A percentile compares a stretch with the other conserved stretches of the same genome.
Evolutionary conservation across 1,139 yeast genomes (phyloP).

Genomic region (Maudiozyma humilis): DNA sequence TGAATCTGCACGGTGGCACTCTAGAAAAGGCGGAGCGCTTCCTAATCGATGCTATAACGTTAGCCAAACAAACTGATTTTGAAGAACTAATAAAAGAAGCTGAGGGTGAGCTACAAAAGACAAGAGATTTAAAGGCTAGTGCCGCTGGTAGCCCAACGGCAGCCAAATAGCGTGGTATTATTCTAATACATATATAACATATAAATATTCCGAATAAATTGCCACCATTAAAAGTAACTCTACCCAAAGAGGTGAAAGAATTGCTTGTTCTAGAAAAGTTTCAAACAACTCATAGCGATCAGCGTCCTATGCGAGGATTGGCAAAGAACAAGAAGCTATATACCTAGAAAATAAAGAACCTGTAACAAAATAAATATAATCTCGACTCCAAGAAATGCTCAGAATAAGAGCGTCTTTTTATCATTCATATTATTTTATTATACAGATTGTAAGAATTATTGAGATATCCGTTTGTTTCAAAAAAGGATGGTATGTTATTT

Average conservation of each 20-base stretch:
- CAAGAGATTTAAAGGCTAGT: conserved; percentile 14
- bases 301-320: too few species aligned
- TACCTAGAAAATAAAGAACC: too few species aligned
- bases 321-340: too few species aligned
- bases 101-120: conserved; percentile 53
- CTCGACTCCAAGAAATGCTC: neutral
- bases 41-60: conserved; percentile 60
- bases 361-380: too few species aligned
- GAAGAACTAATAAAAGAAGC: conserved; percentile 55
- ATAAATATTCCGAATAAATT: too few species aligned
- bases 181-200: too few species aligned
- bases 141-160: too few species aligned
- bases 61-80: conserved; percentile 64
- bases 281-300: too few species aligned
- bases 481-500: conserved; percentile 3
- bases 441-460: conserved; percentile 3
- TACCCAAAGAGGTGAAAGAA: too few species aligned
- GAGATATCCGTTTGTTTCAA: conserved; percentile 2
- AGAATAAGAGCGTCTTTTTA: neutral
- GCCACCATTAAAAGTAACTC: too few species aligned
- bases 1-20: conserved; percentile 45
- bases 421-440: neutral
- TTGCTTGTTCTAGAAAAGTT: too few species aligned
- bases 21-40: conserved; percentile 46
- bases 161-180: too few species aligned